These are phyloP conservation scores for Wickerhamomyces ciferrii DNA, from an alignment of 805 yeast species.

Conservation along the genomic window DNA sequence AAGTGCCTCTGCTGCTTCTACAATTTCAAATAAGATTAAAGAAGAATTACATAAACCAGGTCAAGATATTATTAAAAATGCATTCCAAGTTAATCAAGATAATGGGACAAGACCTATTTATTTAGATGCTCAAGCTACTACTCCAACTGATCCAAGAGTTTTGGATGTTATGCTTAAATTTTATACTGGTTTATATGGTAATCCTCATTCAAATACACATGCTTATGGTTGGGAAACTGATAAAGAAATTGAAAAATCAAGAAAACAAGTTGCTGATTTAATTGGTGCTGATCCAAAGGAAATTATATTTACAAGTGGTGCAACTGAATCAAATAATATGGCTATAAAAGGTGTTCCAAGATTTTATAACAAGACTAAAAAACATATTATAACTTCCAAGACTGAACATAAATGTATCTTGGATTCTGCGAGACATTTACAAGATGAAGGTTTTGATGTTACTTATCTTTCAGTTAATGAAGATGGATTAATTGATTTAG, in stretches of 20 bases:
- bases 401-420: constrained; percentile 99
- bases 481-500: constrained; percentile 77
- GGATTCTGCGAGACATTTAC: constrained; percentile 91
- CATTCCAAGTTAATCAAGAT: constrained; percentile 32
- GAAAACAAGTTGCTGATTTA: constrained; percentile 74
- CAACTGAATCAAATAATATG: constrained; percentile 96
- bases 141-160: constrained; percentile 97
- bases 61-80: constrained; percentile 28
- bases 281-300: constrained; percentile 95
- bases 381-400: constrained; percentile 91
- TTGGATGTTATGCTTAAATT: constrained; percentile 81
- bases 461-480: constrained; percentile 82
- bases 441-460: constrained; percentile 95
- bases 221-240: constrained; percentile 99
- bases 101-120: constrained; percentile 87
- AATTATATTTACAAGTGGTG: constrained; percentile 95
- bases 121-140: constrained; percentile 96
- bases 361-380: constrained; percentile 84
- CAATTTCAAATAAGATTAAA: constrained; percentile 11
- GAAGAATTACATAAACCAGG: constrained; percentile 16
- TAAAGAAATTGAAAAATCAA: constrained; percentile 80
- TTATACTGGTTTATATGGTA: constrained; percentile 92
- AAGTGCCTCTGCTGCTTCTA: constrained; percentile 11
- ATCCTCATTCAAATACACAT: constrained; percentile 97
- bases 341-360: constrained; percentile 93